Conservation (phyloP, 2,329 filamentous ascomycete species). For the Didymellaceae sp. region DNA sequence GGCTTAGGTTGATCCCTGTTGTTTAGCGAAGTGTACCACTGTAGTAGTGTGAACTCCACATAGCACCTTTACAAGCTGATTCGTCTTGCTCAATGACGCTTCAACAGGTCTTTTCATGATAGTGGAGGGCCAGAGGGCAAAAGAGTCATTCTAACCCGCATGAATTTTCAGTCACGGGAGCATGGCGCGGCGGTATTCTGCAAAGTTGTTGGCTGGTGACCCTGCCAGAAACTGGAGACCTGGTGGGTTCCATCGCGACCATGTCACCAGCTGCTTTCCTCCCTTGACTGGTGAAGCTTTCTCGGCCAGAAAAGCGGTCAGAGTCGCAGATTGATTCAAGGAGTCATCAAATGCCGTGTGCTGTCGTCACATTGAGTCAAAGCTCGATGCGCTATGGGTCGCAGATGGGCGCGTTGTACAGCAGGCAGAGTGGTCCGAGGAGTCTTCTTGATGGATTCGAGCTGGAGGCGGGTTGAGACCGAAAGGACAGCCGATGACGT, state of each 20-base stretch:
- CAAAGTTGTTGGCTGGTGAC: slow-evolving; percentile 40
- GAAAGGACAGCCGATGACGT: slow-evolving; percentile 19
- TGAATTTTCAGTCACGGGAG: slow-evolving; percentile 44
- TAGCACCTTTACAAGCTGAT: slow-evolving; percentile 39
- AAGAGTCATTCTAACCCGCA: slow-evolving; percentile 35
- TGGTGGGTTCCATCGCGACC: slow-evolving; percentile 32
- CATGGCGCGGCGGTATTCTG: slow-evolving; percentile 33
- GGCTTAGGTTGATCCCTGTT: slow-evolving; percentile 33
- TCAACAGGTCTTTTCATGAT: slow-evolving; percentile 29
- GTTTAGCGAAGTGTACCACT: too few relatives aligned
- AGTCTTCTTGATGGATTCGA: slow-evolving; percentile 18
- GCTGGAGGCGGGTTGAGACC: slow-evolving; percentile 11
- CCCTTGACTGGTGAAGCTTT: slow-evolving; percentile 22
- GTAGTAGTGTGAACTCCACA: slow-evolving; percentile 28
- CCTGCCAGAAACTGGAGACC: too few relatives aligned
- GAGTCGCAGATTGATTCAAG: slow-evolving; percentile 8
- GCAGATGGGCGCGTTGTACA: slow-evolving; percentile 14
- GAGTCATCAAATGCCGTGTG: slow-evolving; percentile 17
- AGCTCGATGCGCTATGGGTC: slow-evolving; percentile 15
- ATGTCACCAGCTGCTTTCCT: slow-evolving; percentile 19
- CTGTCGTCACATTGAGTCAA: slow-evolving; percentile 31
- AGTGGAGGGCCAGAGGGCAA: slow-evolving; percentile 31
- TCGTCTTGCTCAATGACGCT: slow-evolving; percentile 31
- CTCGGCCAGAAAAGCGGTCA: slow-evolving; percentile 38
- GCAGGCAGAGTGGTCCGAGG: slow-evolving; percentile 10